These are phyloP conservation scores for Huntiella moniliformis DNA, from an alignment of 2,329 filamentous ascomycete species.

Conservation along the genomic window DNA sequence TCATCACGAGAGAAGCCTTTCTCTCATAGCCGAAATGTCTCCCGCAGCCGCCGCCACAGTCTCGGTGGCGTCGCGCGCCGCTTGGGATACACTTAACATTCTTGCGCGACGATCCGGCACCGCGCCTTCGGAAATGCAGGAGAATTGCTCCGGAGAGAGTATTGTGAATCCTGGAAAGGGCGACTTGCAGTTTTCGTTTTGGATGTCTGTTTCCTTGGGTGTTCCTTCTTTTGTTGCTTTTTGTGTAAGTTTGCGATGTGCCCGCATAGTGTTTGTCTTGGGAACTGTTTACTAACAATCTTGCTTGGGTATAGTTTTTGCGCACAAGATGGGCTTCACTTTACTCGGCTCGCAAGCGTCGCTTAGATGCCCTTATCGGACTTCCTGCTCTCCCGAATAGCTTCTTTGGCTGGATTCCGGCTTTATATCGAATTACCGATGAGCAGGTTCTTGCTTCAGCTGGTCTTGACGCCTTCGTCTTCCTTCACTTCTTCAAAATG, in stretches of 20 bases:
- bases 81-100: conserved; percentile 4
- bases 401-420: conserved; percentile 85
- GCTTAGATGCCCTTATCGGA: conserved; percentile 36
- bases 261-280: not conserved
- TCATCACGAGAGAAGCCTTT: not conserved
- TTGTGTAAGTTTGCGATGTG: conserved; percentile 35
- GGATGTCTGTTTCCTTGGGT: conserved; percentile 49
- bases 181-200: conserved; percentile 12
- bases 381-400: conserved; percentile 67
- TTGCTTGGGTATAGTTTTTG: conserved; percentile 38
- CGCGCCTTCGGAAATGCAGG: conserved; percentile 5
- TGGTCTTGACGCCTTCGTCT: conserved; percentile 89
- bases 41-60: conserved; percentile 4
- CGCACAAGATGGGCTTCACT: conserved; percentile 81
- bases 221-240: conserved; percentile 55
- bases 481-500: conserved; percentile 91
- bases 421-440: conserved; percentile 67
- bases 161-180: conserved; percentile 13
- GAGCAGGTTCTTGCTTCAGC: conserved; percentile 79
- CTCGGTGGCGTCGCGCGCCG: conserved; percentile 8
- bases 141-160: conserved; percentile 12
- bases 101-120: conserved; percentile 1
- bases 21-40: not conserved
- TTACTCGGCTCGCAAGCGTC: conserved; percentile 74
- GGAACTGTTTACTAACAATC: conserved; percentile 5